A percentile compares a stretch with the other conserved stretches of the same genome.
phyloP scores from a whole-genome alignment of 192 early-diverging fungal genomes.

The Entomortierella beljakovae region DNA sequence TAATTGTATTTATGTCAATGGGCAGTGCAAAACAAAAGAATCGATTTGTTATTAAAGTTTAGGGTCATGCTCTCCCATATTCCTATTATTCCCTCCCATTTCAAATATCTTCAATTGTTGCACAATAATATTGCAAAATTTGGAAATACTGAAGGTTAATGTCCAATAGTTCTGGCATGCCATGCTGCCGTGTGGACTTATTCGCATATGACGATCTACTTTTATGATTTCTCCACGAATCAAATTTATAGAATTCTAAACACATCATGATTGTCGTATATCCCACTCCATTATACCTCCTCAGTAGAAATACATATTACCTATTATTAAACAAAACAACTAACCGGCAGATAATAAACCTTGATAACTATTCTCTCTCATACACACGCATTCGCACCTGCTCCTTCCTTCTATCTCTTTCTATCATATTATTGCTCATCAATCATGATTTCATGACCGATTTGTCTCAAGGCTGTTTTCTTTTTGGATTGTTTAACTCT shows the following conservation, averaged over 20 bases:
- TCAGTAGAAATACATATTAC: no score
- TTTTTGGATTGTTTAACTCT: background rate
- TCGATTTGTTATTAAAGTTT: constrained; percentile 17
- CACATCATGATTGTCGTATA: background rate
- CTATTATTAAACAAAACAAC: no score
- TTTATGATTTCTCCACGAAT: constrained; percentile 9
- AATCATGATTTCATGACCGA: no score
- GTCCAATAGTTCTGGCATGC: constrained; percentile 31
- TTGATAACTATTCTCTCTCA: no score
- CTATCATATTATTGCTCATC: no score
- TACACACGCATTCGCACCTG: no score
- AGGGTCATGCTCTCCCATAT: constrained; percentile 17
- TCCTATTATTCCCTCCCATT: background rate
- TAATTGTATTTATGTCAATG: no score
- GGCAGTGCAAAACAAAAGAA: constrained; percentile 22
- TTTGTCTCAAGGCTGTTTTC: no score
- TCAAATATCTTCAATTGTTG: background rate
- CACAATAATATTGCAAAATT: background rate
- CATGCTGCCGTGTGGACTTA: background rate
- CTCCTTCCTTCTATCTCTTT: no score
- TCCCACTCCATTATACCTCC: no score
- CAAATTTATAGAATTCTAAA: constrained; percentile 1
- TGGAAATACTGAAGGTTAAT: background rate
- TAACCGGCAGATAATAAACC: no score
- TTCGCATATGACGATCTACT: constrained; percentile 7